A percentile compares a stretch with the other conserved stretches of the same genome.
Evolutionary conservation across 2,329 filamentous ascomycete genomes (phyloP).

Genomic region (Didymella keratinophila): DNA sequence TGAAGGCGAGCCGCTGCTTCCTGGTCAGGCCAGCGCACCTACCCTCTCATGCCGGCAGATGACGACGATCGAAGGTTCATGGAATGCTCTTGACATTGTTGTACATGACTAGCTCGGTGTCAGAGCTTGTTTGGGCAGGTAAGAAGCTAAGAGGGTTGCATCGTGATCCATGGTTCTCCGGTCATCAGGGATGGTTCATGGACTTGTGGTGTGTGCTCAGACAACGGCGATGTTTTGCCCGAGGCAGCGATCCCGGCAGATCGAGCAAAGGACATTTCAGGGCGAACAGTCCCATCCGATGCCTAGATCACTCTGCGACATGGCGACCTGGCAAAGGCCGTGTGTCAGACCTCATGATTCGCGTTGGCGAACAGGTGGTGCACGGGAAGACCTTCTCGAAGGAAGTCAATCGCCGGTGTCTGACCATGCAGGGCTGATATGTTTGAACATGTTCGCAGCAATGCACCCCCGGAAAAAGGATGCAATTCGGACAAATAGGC

Average conservation of each 20-base stretch:
- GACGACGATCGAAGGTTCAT: conserved; percentile 17
- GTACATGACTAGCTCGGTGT: conserved; percentile 25
- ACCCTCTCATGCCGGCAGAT: neutral
- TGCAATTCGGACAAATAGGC: conserved; percentile 14
- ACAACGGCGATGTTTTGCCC: conserved; percentile 28
- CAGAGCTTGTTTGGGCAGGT: conserved; percentile 18
- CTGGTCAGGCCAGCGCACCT: conserved; percentile 4
- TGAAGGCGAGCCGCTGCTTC: conserved; percentile 15
- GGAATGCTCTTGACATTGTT: conserved; percentile 27
- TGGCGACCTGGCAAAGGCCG: conserved; percentile 14
- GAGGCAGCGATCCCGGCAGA: conserved; percentile 34
- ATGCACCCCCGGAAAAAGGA: conserved; percentile 25
- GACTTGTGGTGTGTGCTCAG: conserved; percentile 26
- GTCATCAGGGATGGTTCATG: conserved; percentile 23
- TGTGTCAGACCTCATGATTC: conserved; percentile 28
- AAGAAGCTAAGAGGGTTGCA: conserved; percentile 20
- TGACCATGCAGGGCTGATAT: conserved; percentile 20
- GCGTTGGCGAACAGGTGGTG: conserved; percentile 35
- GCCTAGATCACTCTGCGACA: conserved; percentile 10
- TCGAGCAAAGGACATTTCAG: conserved; percentile 24
- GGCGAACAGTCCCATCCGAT: conserved; percentile 14
- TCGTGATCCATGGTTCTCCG: conserved; percentile 28
- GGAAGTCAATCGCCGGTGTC: conserved; percentile 25
- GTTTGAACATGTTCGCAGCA: conserved; percentile 43
- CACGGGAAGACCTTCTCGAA: conserved; percentile 37